Evolutionary conservation across 257 asterid genomes (phyloP).

Genomic region (Nicotiana noctiflora): DNA sequence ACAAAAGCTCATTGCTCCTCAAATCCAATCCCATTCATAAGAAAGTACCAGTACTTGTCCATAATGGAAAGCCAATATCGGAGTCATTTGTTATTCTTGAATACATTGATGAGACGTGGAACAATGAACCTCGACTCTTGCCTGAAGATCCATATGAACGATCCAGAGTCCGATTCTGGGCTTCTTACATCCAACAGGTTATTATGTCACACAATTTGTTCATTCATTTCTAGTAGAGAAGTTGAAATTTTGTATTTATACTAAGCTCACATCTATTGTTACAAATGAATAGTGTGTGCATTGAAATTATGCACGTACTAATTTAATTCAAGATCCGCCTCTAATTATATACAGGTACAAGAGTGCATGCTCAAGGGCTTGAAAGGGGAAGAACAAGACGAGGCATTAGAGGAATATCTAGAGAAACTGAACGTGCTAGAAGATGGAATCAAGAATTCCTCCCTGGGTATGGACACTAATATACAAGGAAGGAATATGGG

Average conservation of each 20-base stretch:
- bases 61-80: slow-evolving; percentile 26
- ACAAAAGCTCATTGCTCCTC: slow-evolving; percentile 26
- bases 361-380: slow-evolving; percentile 14
- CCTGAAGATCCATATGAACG: slow-evolving; percentile 31
- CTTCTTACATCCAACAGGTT: slow-evolving; percentile 28
- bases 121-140: slow-evolving; percentile 15
- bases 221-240: neutral
- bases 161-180: slow-evolving; percentile 34
- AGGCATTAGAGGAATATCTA: slow-evolving; percentile 6
- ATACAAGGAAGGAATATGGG: slow-evolving; percentile 10
- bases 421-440: slow-evolving; percentile 27
- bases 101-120: slow-evolving; percentile 35
- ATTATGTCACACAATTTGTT: neutral
- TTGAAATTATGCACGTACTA: too few species aligned
- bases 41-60: slow-evolving; percentile 36
- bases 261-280: too few species aligned
- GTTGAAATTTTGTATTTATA: too few species aligned
- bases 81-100: slow-evolving; percentile 33
- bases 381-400: slow-evolving; percentile 7
- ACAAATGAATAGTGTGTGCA: too few species aligned
- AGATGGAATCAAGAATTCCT: slow-evolving; percentile 21
- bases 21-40: slow-evolving; percentile 33
- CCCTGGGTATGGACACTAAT: slow-evolving; percentile 6
- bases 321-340: neutral
- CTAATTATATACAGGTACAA: slow-evolving; percentile 9